Conservation (phyloP, 108 stramenopile genomes). For the Cyclostephanos tholiformis region DNA sequence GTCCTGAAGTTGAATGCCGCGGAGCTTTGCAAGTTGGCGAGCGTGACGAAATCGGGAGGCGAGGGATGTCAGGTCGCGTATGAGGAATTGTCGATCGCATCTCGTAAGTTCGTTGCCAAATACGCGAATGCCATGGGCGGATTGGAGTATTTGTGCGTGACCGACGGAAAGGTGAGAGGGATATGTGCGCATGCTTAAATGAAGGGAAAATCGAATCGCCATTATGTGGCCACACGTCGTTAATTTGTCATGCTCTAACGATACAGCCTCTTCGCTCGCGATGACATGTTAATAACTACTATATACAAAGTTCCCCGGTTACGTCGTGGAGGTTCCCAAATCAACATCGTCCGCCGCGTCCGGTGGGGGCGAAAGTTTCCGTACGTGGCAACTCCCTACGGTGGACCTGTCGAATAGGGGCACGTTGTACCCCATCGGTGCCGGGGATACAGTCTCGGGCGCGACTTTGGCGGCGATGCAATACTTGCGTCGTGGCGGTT, state of each 20-base stretch:
- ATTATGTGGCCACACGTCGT: too few species aligned
- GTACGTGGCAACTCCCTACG: constrained; percentile 49
- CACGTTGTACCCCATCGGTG: constrained; percentile 81
- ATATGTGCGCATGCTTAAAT: too few species aligned
- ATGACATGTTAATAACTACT: too few species aligned
- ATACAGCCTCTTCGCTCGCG: neutral
- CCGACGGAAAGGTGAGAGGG: constrained; percentile 32
- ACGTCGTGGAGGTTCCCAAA: constrained; percentile 52
- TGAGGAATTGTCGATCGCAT: constrained; percentile 53
- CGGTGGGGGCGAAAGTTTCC: neutral
- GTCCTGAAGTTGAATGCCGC: constrained; percentile 81
- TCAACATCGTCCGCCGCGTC: constrained; percentile 3
- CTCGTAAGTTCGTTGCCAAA: constrained; percentile 52
- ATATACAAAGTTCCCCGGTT: constrained; percentile 57
- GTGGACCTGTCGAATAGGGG: constrained; percentile 44
- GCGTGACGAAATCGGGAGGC: constrained; percentile 33
- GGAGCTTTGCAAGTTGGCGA: constrained; percentile 72
- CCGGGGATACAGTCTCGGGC: constrained; percentile 86
- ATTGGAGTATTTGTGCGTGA: constrained; percentile 55
- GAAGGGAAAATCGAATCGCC: too few species aligned
- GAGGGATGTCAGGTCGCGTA: constrained; percentile 53
- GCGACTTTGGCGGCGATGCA: constrained; percentile 84
- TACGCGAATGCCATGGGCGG: constrained; percentile 44
- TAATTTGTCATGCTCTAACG: neutral
- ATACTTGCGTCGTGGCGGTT: constrained; percentile 34